Evolutionary conservation across 371 early-diverging fungal species (phyloP).

Genomic region (Mucor mucedo): DNA sequence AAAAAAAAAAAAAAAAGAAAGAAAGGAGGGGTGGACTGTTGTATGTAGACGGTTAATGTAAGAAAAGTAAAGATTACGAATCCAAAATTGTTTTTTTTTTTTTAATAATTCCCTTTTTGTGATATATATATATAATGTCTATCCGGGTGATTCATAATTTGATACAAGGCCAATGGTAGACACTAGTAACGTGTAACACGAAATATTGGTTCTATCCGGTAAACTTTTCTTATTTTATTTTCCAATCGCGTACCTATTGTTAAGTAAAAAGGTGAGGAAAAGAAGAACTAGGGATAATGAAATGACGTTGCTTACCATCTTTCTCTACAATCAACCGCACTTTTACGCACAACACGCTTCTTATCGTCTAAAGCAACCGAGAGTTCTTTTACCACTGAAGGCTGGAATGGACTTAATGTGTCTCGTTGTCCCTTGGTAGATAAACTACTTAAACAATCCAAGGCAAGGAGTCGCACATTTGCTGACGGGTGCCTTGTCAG

Average conservation of each 20-base stretch:
- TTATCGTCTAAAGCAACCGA: conserved; percentile 75
- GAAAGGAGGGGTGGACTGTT: neutral
- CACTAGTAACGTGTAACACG: neutral
- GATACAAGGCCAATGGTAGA: neutral
- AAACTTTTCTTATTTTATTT: neutral
- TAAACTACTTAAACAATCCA: conserved; percentile 59
- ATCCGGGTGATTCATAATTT: neutral
- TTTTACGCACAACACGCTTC: conserved; percentile 82
- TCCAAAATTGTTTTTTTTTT: neutral
- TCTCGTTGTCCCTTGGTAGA: conserved; percentile 18
- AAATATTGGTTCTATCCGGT: neutral
- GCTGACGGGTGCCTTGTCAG: conserved; percentile 18
- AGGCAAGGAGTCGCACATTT: conserved; percentile 60
- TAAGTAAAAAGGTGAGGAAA: neutral
- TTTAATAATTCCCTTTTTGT: neutral
- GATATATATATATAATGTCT: neutral
- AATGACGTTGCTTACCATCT: conserved; percentile 63
- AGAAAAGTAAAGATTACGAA: neutral
- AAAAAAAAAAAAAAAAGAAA: neutral
- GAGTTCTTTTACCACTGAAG: conserved; percentile 63
- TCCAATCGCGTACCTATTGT: conserved; percentile 18
- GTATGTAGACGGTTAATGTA: neutral
- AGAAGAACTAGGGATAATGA: neutral
- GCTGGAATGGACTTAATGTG: conserved; percentile 43
- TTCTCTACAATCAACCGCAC: conserved; percentile 81